These are phyloP conservation scores for Erigeron canadensis DNA, from an alignment of 129 eudicot genomes.

Conservation along the genomic window DNA sequence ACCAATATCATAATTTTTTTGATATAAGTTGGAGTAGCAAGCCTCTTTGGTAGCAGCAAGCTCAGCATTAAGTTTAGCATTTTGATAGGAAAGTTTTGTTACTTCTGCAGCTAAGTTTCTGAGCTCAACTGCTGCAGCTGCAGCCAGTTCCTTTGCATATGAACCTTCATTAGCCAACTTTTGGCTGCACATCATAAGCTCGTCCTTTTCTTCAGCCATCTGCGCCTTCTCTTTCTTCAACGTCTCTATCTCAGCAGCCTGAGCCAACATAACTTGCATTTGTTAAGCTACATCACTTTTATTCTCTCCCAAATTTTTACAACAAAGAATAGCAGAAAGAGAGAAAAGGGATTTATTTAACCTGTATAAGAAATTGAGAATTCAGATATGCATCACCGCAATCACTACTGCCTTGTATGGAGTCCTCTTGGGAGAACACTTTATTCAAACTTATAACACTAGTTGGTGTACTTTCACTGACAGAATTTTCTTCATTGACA, in stretches of 20 bases:
- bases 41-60: conserved; percentile 45
- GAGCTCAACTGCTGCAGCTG: conserved; percentile 97
- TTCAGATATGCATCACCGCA: conserved; percentile 41
- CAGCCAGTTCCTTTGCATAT: conserved; percentile 85
- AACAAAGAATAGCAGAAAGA: neutral
- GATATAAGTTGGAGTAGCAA: conserved; percentile 33
- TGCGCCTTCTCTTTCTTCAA: conserved; percentile 69
- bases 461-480: conserved; percentile 62
- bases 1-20: conserved; percentile 25
- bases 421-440: conserved; percentile 52
- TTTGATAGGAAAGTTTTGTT: conserved; percentile 73
- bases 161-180: conserved; percentile 83
- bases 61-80: conserved; percentile 66
- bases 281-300: neutral
- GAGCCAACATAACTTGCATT: conserved; percentile 4
- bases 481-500: conserved; percentile 42
- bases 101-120: conserved; percentile 85
- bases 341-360: conserved; percentile 24
- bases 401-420: conserved; percentile 43
- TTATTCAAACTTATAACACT: conserved; percentile 76
- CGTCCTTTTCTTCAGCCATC: conserved; percentile 70
- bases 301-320: neutral
- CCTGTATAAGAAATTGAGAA: conserved; percentile 70
- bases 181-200: conserved; percentile 66
- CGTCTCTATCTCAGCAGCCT: conserved; percentile 78